These are phyloP conservation scores for Maudiozyma bulderi DNA, from an alignment of 805 yeast genomes.

Conservation along the genomic window DNA sequence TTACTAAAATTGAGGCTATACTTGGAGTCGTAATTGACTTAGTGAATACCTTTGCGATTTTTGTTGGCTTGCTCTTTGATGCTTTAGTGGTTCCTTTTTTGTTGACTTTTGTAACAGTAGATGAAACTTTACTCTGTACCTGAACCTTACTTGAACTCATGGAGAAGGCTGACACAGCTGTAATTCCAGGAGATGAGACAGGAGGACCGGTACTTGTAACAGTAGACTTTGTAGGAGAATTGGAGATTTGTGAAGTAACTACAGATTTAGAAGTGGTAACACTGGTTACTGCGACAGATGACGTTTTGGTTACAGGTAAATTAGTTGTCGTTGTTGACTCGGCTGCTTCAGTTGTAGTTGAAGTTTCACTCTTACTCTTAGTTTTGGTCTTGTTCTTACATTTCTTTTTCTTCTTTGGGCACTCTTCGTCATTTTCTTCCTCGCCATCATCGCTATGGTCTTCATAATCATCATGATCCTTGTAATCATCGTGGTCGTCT, in stretches of 20 bases:
- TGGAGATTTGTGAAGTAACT: not conserved
- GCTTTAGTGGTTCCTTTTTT: not conserved
- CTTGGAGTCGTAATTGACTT: not conserved
- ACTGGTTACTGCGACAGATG: not conserved
- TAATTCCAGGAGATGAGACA: too few relatives aligned
- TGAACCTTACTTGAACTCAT: too few relatives aligned
- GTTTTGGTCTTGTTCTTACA: not conserved
- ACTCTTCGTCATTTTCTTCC: not conserved
- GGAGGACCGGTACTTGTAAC: too few relatives aligned
- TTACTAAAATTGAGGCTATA: not conserved
- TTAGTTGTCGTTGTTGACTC: not conserved
- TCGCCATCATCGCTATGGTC: conserved; percentile 1
- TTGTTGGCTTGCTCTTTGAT: not conserved
- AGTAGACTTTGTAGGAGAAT: not conserved
- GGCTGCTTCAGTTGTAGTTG: not conserved
- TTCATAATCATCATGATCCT: conserved; percentile 1
- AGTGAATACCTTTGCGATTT: not conserved
- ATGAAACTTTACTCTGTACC: not conserved
- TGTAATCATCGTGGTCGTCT: not conserved
- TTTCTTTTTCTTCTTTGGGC: not conserved
- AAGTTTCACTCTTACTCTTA: not conserved
- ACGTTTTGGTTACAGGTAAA: not conserved
- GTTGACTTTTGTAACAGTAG: not conserved
- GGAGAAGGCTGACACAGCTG: too few relatives aligned
- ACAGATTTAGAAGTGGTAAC: not conserved